A percentile compares a stretch with the other conserved stretches of the same genome.
phyloP scores from a whole-genome alignment of 306 rosid species.

The Herpetospermum pedunculosum region DNA sequence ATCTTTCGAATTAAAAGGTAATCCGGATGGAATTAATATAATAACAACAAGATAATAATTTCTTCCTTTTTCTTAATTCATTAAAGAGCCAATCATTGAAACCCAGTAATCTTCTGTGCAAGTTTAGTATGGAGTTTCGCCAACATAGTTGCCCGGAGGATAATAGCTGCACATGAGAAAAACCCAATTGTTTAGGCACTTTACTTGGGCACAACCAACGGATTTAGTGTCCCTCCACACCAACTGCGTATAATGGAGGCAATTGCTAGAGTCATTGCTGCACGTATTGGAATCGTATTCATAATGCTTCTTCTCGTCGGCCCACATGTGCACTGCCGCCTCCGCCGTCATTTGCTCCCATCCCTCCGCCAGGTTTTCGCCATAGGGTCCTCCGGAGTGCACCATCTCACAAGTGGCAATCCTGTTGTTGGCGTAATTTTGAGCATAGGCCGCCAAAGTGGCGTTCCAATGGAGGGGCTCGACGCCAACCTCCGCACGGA shows the following conservation, averaged over 20 bases:
- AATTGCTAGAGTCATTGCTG: neutral
- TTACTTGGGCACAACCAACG: constrained; percentile 22
- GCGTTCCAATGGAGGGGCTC: neutral
- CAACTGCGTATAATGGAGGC: constrained; percentile 27
- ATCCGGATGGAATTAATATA: no score
- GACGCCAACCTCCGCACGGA: neutral
- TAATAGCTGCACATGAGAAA: constrained; percentile 17
- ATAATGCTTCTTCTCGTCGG: constrained; percentile 15
- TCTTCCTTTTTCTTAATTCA: no score
- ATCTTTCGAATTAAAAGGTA: no score
- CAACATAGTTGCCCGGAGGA: neutral
- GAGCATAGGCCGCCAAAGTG: neutral
- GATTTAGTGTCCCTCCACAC: constrained; percentile 9
- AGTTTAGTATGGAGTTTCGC: constrained; percentile 1
- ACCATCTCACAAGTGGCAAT: neutral
- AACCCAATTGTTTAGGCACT: constrained; percentile 17
- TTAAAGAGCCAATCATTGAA: no score
- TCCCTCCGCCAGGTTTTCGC: constrained; percentile 18
- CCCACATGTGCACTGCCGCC: constrained; percentile 16
- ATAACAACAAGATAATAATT: no score
- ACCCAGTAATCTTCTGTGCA: neutral
- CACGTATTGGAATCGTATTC: neutral
- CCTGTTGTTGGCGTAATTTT: neutral
- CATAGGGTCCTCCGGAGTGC: constrained; percentile 19
- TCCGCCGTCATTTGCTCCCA: neutral